phyloP scores from a whole-genome alignment of 1,284 basidiomycete species.

The Pisolithus thermaeus region DNA sequence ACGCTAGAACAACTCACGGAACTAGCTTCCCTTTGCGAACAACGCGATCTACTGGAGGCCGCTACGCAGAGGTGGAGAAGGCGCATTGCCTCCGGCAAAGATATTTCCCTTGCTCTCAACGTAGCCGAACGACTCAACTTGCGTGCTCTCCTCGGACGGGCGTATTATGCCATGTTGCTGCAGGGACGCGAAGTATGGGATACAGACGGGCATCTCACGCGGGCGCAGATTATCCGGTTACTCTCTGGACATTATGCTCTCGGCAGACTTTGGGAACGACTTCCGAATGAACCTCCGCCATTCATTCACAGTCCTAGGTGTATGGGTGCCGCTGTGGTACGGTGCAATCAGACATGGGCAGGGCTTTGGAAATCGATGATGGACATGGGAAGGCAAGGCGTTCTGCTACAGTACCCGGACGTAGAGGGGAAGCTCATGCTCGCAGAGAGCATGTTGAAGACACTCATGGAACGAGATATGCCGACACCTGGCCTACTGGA shows the following conservation, averaged over 20 bases:
- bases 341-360: conserved; percentile 38
- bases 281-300: conserved; percentile 34
- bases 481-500: conserved; percentile 34
- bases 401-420: conserved; percentile 34
- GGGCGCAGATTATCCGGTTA: conserved; percentile 37
- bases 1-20: conserved; percentile 38
- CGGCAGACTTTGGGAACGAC: conserved; percentile 35
- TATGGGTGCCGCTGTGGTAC: conserved; percentile 32
- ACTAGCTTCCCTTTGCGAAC: conserved; percentile 41
- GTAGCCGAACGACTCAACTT: conserved; percentile 40
- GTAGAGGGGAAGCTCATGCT: conserved; percentile 36
- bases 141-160: conserved; percentile 34
- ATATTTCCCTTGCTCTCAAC: conserved; percentile 37
- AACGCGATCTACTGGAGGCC: conserved; percentile 36
- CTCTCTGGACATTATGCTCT: conserved; percentile 40
- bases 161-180: conserved; percentile 40
- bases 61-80: conserved; percentile 35
- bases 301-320: conserved; percentile 35
- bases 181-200: conserved; percentile 39
- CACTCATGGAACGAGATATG: conserved; percentile 36
- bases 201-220: conserved; percentile 30
- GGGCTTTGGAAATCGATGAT: conserved; percentile 36
- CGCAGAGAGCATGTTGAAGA: conserved; percentile 37
- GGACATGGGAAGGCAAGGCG: conserved; percentile 32
- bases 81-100: conserved; percentile 37